Evolutionary conservation across 345 rosid genomes (phyloP).

Genomic region (Melaleuca quinquenervia): DNA sequence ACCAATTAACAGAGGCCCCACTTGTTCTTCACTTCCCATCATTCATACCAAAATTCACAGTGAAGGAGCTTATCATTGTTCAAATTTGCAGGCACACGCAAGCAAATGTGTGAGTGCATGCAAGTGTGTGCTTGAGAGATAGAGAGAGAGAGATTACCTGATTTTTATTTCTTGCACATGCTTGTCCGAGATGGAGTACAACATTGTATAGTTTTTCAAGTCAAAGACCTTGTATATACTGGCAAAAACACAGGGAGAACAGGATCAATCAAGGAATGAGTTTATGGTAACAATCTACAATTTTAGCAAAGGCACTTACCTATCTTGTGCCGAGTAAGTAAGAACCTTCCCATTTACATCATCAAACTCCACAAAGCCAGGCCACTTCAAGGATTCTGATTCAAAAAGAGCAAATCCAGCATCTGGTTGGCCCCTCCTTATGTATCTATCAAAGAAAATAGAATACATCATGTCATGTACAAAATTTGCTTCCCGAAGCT

Average conservation of each 20-base stretch:
- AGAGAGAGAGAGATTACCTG: slow-evolving; percentile 40
- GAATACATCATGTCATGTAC: neutral
- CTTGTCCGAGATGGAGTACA: slow-evolving; percentile 83
- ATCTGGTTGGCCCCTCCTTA: slow-evolving; percentile 86
- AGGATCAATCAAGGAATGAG: slow-evolving; percentile 4
- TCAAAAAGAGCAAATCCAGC: slow-evolving; percentile 92
- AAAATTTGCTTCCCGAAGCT: neutral
- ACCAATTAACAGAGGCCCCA: neutral
- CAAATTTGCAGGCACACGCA: neutral
- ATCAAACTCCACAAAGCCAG: slow-evolving; percentile 98
- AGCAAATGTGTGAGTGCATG: neutral
- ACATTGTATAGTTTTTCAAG: slow-evolving; percentile 82
- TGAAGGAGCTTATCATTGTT: neutral
- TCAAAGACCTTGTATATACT: slow-evolving; percentile 97
- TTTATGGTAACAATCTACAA: neutral
- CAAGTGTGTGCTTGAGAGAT: neutral
- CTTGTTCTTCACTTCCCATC: neutral
- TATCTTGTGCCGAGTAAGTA: slow-evolving; percentile 92
- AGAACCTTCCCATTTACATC: slow-evolving; percentile 96
- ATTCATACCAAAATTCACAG: neutral
- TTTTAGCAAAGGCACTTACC: slow-evolving; percentile 21
- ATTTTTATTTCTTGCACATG: slow-evolving; percentile 94
- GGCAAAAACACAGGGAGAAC: slow-evolving; percentile 5
- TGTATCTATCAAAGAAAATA: slow-evolving; percentile 40
- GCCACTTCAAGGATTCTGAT: slow-evolving; percentile 97